Evolutionary conservation across 2,329 filamentous ascomycete species (phyloP), one percentile per base, ranked within the genome.

Genomic region (Helminthosporium solani): DNA sequence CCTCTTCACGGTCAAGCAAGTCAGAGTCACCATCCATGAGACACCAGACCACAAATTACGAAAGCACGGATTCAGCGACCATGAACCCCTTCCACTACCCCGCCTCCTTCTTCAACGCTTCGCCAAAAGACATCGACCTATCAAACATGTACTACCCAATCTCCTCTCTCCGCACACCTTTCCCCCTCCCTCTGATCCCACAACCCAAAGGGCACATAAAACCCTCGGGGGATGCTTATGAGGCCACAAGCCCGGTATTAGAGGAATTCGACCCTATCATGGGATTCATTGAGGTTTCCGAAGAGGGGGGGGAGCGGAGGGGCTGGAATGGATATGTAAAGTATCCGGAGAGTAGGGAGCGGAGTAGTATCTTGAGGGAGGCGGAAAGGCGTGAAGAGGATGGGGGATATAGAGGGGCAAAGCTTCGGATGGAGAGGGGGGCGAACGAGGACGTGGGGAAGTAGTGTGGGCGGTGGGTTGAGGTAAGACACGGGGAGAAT

Each of bases 151-250:
- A 21, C 38, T 33, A 39, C 36, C 33, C 50, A 3, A 38, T 50
- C 40, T 53, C 50, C 16, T 42, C 46, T 33, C 7, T 53, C 18
- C 53, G 56, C 12, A 60, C 57, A 3, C 47, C 47, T 0, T 15
- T 51, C 6, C 33, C 40, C 2, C 35, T 37, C 2, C 44, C 50
- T 1, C 53, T 52, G 1, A 57, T 52, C 5, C 46, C 52, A 0
- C 53, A 54, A 8, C 53, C 50, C 15, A 56, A 61, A 36, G 54
- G 44, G 44, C 51, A 52, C 18, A 30, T 48, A 8, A 25, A 40
- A 14, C 30, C 39, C 12, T 50, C 46, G 1, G 42, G 42, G 16
- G 12, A 44, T 21, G 40, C 44, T 9, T 51, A 52, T 20, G 42
- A 55, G 19, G 40, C 42, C 15, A 40, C 25, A 1, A 38, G 28